These are phyloP conservation scores for Nowakowskiella sp. DNA, from an alignment of 192 early-diverging fungal species.

Conservation along the genomic window DNA sequence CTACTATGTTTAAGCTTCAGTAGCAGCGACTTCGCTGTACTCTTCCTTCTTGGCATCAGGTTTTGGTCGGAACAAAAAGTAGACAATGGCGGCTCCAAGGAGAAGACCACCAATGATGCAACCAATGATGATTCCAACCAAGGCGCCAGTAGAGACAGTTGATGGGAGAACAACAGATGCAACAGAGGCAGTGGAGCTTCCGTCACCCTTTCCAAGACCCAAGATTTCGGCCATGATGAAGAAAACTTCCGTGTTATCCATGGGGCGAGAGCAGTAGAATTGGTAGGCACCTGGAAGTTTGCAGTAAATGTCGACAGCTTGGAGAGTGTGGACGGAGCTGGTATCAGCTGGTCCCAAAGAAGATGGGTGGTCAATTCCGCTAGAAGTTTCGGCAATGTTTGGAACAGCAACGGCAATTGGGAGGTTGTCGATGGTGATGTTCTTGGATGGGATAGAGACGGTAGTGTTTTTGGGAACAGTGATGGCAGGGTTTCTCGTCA, in stretches of 20 bases:
- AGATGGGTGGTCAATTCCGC: conserved; percentile 9
- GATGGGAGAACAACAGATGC: no score
- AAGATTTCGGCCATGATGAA: conserved; percentile 28
- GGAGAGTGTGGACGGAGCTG: conserved; percentile 27
- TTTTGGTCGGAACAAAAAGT: no score
- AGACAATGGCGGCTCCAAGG: no score
- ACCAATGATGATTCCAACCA: no score
- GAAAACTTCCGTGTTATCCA: conserved; percentile 39
- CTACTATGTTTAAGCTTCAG: no score
- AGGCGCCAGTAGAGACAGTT: no score
- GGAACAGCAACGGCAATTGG: not conserved
- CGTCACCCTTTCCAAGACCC: no score
- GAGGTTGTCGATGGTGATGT: conserved; percentile 17
- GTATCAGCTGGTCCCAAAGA: conserved; percentile 2
- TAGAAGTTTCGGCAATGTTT: not conserved
- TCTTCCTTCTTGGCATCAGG: no score
- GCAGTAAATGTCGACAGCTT: conserved; percentile 35
- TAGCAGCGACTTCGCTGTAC: no score
- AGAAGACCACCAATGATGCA: no score
- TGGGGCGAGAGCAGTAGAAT: conserved; percentile 7
- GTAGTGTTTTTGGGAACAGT: not conserved
- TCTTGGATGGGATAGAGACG: not conserved
- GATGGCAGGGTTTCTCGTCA: conserved; percentile 8
- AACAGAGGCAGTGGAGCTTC: no score
- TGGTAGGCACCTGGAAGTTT: conserved; percentile 11